Conservation (phyloP, 257 asterid genomes). For the Capsicum pubescens region DNA sequence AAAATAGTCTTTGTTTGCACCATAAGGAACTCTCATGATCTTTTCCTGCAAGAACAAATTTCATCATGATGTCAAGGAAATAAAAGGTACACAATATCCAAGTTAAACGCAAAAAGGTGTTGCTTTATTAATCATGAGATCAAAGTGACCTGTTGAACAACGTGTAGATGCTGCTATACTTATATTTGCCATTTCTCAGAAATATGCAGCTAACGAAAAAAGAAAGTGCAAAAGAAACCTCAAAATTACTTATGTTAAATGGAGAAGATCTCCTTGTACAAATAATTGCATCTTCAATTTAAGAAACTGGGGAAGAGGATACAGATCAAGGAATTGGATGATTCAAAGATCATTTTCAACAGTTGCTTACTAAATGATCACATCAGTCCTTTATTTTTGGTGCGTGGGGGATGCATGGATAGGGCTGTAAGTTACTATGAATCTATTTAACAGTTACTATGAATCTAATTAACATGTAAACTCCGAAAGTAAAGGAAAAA, state of each 20-base stretch:
- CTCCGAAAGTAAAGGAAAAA: not conserved
- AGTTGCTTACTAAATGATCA: not conserved
- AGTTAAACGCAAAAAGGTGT: not conserved
- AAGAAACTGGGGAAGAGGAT: not conserved
- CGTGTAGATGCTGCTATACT: not conserved
- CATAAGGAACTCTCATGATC: too few relatives aligned
- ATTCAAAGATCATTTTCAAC: not conserved
- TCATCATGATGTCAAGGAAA: constrained; percentile 13
- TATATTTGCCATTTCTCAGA: not conserved
- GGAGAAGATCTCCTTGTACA: not conserved
- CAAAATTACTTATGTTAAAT: not conserved
- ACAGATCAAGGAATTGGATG: not conserved
- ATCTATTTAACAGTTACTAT: too few relatives aligned
- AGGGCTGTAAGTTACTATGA: not conserved
- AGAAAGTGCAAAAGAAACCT: not conserved
- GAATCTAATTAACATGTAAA: not conserved
- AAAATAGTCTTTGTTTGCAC: too few relatives aligned
- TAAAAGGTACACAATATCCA: constrained; percentile 4
- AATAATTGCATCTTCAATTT: not conserved
- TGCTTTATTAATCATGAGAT: not conserved
- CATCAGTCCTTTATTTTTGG: constrained; percentile 17
- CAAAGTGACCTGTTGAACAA: not conserved
- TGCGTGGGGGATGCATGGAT: not conserved
- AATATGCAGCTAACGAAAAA: constrained; percentile 8
- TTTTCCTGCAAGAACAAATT: constrained; percentile 51